Percentiles rank a stretch among this genome's conserved stretches.
These are phyloP conservation scores for Erysimum cheiranthoides DNA, from an alignment of 345 rosid species.

Conservation along the genomic window DNA sequence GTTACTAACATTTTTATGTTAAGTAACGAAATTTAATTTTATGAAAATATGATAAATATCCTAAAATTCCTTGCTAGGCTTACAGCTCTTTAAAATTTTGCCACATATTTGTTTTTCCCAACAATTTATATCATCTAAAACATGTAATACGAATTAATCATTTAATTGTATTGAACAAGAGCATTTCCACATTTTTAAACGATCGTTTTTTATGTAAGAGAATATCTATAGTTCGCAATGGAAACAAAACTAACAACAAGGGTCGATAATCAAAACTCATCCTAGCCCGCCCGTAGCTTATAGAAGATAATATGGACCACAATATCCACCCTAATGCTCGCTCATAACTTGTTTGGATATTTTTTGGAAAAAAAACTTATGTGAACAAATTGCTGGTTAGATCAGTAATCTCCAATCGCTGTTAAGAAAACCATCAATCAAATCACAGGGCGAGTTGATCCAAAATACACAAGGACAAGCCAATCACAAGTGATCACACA, in stretches of 20 bases:
- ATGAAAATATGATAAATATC: not conserved
- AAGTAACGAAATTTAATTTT: not conserved
- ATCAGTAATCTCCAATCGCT: conserved; percentile 1
- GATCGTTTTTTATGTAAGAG: not conserved
- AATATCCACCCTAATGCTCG: not conserved
- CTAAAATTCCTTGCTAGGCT: not conserved
- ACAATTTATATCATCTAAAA: not conserved
- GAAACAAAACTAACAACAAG: not conserved
- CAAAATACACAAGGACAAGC: not conserved
- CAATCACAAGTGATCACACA: not conserved
- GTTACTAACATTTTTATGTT: not conserved
- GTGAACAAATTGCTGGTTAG: not conserved
- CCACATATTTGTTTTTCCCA: too few relatives aligned
- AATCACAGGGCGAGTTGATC: not conserved
- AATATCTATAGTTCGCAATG: not conserved
- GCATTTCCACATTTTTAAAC: too few relatives aligned
- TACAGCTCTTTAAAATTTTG: too few relatives aligned
- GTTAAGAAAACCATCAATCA: not conserved
- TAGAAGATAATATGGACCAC: not conserved
- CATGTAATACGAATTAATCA: not conserved
- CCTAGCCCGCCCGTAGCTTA: not conserved
- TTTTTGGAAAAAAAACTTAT: not conserved
- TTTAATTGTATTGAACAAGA: too few relatives aligned
- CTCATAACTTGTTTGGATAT: not conserved
- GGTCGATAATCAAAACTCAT: not conserved